phyloP scores from a whole-genome alignment of 768 basidiomycete genomes.

The Leucosporidium scottii region DNA sequence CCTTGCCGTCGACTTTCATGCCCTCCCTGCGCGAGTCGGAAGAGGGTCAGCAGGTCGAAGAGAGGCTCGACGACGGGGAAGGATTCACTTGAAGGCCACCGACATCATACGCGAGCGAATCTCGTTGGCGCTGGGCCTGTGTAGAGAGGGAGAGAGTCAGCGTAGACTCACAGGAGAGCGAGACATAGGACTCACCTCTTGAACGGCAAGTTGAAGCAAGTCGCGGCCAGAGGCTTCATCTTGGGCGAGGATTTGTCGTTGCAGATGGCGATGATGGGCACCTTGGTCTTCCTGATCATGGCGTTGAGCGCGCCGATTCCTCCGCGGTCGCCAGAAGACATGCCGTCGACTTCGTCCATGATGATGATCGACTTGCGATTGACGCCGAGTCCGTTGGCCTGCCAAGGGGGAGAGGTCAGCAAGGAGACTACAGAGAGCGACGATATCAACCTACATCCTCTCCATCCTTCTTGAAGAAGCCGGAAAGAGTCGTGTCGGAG shows the following conservation, averaged over 20 bases:
- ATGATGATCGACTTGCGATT: constrained; percentile 80
- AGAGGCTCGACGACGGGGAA: neutral
- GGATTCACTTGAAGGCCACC: constrained; percentile 75
- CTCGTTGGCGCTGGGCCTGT: constrained; percentile 65
- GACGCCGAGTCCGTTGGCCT: constrained; percentile 62
- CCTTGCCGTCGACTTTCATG: constrained; percentile 82
- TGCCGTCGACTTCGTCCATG: constrained; percentile 99
- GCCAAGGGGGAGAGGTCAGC: constrained; percentile 38
- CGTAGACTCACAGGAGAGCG: neutral
- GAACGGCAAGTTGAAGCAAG: constrained; percentile 70
- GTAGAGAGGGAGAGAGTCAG: neutral
- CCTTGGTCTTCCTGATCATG: constrained; percentile 87
- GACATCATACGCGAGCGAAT: constrained; percentile 82
- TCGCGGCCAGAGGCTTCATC: constrained; percentile 70
- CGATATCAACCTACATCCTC: neutral
- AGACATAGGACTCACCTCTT: constrained; percentile 52
- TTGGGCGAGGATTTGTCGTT: constrained; percentile 84
- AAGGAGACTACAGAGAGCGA: neutral
- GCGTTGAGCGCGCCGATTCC: constrained; percentile 89
- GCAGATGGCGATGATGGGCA: constrained; percentile 94
- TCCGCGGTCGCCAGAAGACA: constrained; percentile 95
- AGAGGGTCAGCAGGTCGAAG: neutral
- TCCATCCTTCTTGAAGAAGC: constrained; percentile 54
- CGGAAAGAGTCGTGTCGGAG: constrained; percentile 79
- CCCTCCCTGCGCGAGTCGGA: constrained; percentile 60